These are phyloP conservation scores for Hapsidospora chrysogenum DNA, from an alignment of 495 filamentous ascomycete species.

Conservation along the genomic window DNA sequence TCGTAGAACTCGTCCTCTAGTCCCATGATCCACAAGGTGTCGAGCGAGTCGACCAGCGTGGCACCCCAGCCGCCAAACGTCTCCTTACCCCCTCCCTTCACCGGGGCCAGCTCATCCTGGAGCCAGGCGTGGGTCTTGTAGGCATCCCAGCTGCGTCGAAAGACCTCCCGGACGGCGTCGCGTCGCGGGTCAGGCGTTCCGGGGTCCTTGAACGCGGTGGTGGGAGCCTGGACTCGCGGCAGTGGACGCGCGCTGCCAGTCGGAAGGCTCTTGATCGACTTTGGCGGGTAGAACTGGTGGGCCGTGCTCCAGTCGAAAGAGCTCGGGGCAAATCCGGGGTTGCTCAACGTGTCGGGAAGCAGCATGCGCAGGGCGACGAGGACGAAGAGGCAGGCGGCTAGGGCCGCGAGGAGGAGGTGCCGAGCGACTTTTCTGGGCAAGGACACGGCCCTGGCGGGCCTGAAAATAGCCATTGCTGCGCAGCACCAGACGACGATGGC, in stretches of 20 bases:
- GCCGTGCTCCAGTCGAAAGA: constrained; percentile 43
- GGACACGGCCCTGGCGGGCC: no score
- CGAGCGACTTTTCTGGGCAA: no score
- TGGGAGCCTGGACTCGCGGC: constrained; percentile 48
- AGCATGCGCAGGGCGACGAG: no score
- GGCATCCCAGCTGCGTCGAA: constrained; percentile 55
- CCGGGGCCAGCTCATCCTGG: constrained; percentile 56
- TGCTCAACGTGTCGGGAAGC: no score
- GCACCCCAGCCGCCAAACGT: constrained; percentile 72
- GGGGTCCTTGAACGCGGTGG: constrained; percentile 32
- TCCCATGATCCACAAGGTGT: constrained; percentile 77
- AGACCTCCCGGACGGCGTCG: constrained; percentile 45
- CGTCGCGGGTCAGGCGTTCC: constrained; percentile 31
- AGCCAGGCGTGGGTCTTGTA: constrained; percentile 66
- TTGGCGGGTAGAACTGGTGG: constrained; percentile 42
- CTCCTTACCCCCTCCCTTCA: constrained; percentile 35
- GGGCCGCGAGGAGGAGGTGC: no score
- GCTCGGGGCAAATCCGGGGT: no score
- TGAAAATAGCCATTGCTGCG: no score
- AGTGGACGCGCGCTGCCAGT: constrained; percentile 36
- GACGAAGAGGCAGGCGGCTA: no score
- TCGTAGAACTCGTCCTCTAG: constrained; percentile 59
- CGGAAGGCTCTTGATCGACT: constrained; percentile 44
- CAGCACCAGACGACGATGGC: no score
- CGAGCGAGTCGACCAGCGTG: constrained; percentile 63